Evolutionary conservation across 2,329 filamentous ascomycete genomes (phyloP), one percentile per base, ranked within the genome.

Genomic region (Ophioceras dolichostomum): DNA sequence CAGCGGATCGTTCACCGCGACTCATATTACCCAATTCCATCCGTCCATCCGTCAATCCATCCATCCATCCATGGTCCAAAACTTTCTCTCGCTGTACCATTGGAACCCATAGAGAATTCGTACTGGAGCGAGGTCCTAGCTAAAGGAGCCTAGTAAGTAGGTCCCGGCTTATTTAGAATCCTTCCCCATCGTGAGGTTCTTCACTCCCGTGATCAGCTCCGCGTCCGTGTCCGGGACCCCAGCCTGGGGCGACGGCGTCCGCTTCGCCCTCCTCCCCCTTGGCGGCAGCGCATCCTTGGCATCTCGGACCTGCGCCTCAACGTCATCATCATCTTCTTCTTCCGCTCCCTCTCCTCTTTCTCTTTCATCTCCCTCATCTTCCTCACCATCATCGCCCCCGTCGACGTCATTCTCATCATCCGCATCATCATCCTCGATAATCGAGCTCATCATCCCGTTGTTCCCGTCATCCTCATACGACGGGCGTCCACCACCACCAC

Each of bases 151-250:
- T n/a, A n/a, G n/a, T n/a, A n/a, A n/a, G n/a, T n/a, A n/a, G n/a
- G n/a, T n/a, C n/a, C n/a, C n/a, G n/a, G n/a, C n/a, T n/a, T n/a
- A n/a, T n/a, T n/a, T n/a, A n/a, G n/a, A n/a, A n/a, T n/a, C n/a
- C 47, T 61, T 61, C 40, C 67, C 63, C 26, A 73, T 44, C 36
- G 61, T 59, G 36, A 78, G 52, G 42, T 71, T 61, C 55, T 66
- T 64, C 56, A 79, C 54, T 38, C 74, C 74, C 14, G 73, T 76
- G 38, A 78, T 76, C 20, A 74, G 46, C 52, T 78, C 72, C 3
- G 71, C 74, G 38, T 62, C 58, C 10, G 64, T 39, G 45, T 78
- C 74, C 10, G 16, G n/a, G 18, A 30, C 26, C n/a, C 14, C 34
- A 16, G 18, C 31, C 10, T 42, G 27, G 14, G 33, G 19, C n/a